Conservation (phyloP, 1,284 basidiomycete species). For the Ustilago loliicola region DNA sequence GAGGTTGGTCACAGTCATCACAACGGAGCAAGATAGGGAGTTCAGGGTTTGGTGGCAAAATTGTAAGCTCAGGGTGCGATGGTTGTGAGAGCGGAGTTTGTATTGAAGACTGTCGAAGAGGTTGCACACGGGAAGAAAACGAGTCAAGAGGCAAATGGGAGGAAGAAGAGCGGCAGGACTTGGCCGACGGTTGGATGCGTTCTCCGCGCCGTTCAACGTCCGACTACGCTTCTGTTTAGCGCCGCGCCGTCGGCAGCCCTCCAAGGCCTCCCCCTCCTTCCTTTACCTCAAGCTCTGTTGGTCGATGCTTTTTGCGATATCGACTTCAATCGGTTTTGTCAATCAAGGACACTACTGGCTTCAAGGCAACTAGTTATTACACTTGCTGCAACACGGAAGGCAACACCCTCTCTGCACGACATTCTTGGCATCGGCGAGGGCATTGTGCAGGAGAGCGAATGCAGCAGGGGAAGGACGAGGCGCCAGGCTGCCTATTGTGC, state of each 20-base stretch:
- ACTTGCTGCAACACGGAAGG: too few relatives aligned
- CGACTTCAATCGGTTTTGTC: too few relatives aligned
- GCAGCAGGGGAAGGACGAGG: not conserved
- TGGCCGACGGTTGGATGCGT: slow-evolving; percentile 22
- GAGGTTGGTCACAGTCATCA: slow-evolving; percentile 2
- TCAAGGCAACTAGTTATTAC: too few relatives aligned
- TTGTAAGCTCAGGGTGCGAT: not conserved
- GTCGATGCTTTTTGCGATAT: too few relatives aligned
- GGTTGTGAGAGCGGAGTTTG: slow-evolving; percentile 9
- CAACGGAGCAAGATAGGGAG: not conserved
- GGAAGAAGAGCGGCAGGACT: slow-evolving; percentile 1
- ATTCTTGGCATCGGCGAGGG: too few relatives aligned
- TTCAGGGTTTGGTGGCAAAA: not conserved
- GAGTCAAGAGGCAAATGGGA: not conserved
- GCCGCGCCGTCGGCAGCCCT: slow-evolving; percentile 24
- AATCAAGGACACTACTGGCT: too few relatives aligned
- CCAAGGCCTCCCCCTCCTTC: not conserved
- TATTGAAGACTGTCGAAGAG: not conserved
- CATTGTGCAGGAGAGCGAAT: not conserved
- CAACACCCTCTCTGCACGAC: too few relatives aligned
- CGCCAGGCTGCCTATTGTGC: too few relatives aligned
- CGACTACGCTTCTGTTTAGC: slow-evolving; percentile 9
- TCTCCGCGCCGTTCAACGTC: slow-evolving; percentile 3
- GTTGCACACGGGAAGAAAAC: not conserved
- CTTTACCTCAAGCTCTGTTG: not conserved